These are phyloP conservation scores for Chrysosporium queenslandicum DNA, from an alignment of 2,329 filamentous ascomycete species.

Conservation along the genomic window DNA sequence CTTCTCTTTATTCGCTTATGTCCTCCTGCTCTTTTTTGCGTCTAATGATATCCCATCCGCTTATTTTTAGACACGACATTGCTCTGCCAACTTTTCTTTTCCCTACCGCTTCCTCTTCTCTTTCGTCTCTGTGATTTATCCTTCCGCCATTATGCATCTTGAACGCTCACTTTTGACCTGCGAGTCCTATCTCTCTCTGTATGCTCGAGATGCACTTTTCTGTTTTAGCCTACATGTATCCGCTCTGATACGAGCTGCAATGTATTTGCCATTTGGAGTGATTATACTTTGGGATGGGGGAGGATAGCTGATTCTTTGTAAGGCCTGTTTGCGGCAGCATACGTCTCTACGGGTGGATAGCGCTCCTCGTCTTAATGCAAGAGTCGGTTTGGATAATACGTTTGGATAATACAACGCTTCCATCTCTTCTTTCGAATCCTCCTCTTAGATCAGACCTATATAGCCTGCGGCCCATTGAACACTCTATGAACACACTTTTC, in stretches of 20 bases:
- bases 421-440: too few species aligned
- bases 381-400: not conserved
- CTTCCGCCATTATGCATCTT: not conserved
- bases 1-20: not conserved
- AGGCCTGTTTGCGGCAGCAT: not conserved
- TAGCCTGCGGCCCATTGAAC: too few species aligned
- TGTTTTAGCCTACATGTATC: not conserved
- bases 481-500: too few species aligned
- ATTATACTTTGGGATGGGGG: not conserved
- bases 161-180: too few species aligned
- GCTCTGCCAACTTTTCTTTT: not conserved
- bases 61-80: slow-evolving; percentile 4
- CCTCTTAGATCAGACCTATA: not conserved
- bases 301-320: not conserved
- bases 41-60: slow-evolving; percentile 13
- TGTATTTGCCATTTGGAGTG: not conserved
- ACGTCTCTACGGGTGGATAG: not conserved
- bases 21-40: not conserved
- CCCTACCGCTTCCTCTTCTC: slow-evolving; percentile 1
- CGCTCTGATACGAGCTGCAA: not conserved
- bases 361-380: not conserved
- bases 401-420: too few species aligned
- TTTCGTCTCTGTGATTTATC: not conserved
- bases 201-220: not conserved
- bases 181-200: too few species aligned